Percentiles rank a stretch among this genome's conserved stretches.
phyloP scores from a whole-genome alignment of 1,284 basidiomycete genomes.

The Exobasidium cylindrosporum region DNA sequence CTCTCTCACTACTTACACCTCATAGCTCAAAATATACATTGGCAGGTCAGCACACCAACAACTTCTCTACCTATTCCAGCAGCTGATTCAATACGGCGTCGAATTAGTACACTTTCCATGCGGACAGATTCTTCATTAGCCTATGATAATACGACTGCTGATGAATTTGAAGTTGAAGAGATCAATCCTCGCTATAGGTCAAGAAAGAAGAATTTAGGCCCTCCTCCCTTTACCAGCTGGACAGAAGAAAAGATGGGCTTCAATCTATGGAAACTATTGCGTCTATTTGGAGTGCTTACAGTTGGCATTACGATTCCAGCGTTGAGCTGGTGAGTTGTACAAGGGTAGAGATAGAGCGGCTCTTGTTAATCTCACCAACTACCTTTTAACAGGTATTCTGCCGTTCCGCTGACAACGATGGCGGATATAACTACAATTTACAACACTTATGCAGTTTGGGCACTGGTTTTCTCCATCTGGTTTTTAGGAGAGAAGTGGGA shows the following conservation, averaged over 20 bases:
- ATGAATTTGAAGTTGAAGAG: constrained; percentile 11
- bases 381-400: too few species aligned
- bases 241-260: constrained; percentile 9
- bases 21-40: constrained; percentile 40
- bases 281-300: constrained; percentile 38
- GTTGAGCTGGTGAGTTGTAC: constrained; percentile 44
- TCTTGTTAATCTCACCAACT: too few species aligned
- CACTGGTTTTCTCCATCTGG: constrained; percentile 52
- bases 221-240: constrained; percentile 6
- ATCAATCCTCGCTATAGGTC: neutral
- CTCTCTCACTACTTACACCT: constrained; percentile 36
- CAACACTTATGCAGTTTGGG: constrained; percentile 54
- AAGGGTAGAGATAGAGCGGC: neutral
- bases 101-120: constrained; percentile 5
- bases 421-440: constrained; percentile 54
- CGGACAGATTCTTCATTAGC: neutral
- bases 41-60: constrained; percentile 38
- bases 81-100: constrained; percentile 6
- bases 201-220: neutral
- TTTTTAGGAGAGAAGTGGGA: constrained; percentile 51
- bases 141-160: neutral
- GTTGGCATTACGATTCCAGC: constrained; percentile 48
- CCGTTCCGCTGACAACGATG: constrained; percentile 53
- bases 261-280: constrained; percentile 20
- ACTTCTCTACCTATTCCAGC: neutral